Evolutionary conservation across 495 filamentous ascomycete species (phyloP), one percentile per base, ranked within the genome.

Genomic region (Darksidea phi): DNA sequence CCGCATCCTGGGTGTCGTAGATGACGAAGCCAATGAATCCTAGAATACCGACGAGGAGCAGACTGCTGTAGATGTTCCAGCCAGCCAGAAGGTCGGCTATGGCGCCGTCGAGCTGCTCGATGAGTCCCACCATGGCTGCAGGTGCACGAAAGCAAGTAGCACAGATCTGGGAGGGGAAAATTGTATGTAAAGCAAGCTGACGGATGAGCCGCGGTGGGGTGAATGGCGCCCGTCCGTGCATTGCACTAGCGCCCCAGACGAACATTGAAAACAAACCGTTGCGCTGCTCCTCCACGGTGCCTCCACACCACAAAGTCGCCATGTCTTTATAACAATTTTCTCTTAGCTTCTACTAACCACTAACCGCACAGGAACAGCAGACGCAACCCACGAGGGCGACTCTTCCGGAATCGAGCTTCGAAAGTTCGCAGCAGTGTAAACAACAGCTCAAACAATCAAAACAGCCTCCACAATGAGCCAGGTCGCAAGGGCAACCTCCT

Each of bases 61-160:
- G 6, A 1, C 86, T 91, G 45, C 85, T 87, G 73, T 86, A 88
- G 67, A 82, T 73, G 69, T 89, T 88, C 91, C 91, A 97, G 71
- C 88, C 85, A 10, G 84, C 81, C 20, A 95, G 73, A 47, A 91
- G 72, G 34, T 82, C 76, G 36, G 82, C 81, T 46, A 95, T 74
- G 63, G 84, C 77, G 56, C 84, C 77, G 73, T 96, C 90, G 50
- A 92, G 72, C 73, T 81, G 63, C 24, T 75, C 72, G 34, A 78
- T 21, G 23, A 67, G 26, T 24, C 56, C 63, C n/a, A 56, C 66
- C 66, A 68, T 68, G 34, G 38, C 32, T 58, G 57, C 38, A 54
- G 21, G 18, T 10, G 8, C n/a, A 10, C 21, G 18, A 63, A 48
- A 48, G 45, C 43, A 55, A 48, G 13, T 11, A 37, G 41, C 10